Evolutionary conservation across 1,284 basidiomycete species (phyloP), one percentile per base, ranked within the genome.

Genomic region (Coniferiporia weirii): DNA sequence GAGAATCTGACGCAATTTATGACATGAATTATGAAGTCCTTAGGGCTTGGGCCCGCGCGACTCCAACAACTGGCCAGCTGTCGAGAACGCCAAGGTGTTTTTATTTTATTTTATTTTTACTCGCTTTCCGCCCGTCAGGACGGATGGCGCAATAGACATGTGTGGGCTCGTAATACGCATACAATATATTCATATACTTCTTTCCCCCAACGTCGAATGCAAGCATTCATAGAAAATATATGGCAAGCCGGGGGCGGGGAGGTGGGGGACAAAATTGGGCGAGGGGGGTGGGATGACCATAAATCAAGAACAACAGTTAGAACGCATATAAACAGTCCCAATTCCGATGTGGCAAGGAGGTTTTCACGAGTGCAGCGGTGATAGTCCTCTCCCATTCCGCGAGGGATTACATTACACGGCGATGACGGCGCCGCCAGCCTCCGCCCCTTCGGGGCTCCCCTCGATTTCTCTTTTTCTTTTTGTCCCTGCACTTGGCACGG

Each of bases 401-500:
- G 2, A 5, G 12, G 3, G 40, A 7, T n/a, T 2, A 3, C n/a
- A 43, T 43, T 43, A 43, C 7, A 43, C n/a, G 40, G 40, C n/a
- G 7, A n/a, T n/a, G 40, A 43, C 40, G 7, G 40, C 40, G 40
- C 40, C 40, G 10, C n/a, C 40, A n/a, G 40, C 10, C 8, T 20
- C 44, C 44, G 17, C 44, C 12, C 17, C 9, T 13, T n/a, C 44
- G 2, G 44, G 46, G 44, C 35, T 27, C 34, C 36, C 56, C 3
- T 50, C 35, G 12, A n/a, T 35, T 8, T 48, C 48, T 35, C 58
- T 48, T 35, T 55, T 54, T 52, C 58, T 38, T 45, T 59, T 59
- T 20, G 38, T 27, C n/a, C 52, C 52, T n/a, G 40, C 48, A 36
- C 43, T 45, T 27, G 44, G 38, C 8, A 67, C 68, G 32, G 74